Conservation (phyloP, 2,329 filamentous ascomycete species). For the Raffaelea albimanens region DNA sequence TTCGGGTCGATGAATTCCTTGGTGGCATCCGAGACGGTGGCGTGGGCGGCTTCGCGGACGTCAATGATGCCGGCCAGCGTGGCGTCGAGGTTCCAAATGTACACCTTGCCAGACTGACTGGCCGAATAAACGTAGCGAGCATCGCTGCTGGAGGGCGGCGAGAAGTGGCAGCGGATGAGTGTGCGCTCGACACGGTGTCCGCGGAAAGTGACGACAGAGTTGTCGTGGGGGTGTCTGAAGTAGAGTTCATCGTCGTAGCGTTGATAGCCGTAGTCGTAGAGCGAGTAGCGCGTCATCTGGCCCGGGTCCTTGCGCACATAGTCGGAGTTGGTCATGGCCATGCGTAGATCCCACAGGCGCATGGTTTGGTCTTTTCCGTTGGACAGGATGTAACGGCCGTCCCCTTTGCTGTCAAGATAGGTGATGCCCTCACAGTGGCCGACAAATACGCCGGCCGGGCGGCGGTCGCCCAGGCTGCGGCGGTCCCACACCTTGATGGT, state of each 20-base stretch:
- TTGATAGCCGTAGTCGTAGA: conserved; percentile 70
- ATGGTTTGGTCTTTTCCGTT: conserved; percentile 96
- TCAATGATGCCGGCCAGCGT: conserved; percentile 71
- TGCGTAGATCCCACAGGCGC: conserved; percentile 93
- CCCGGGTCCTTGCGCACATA: conserved; percentile 48
- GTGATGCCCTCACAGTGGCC: conserved; percentile 59
- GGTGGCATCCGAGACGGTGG: background rate
- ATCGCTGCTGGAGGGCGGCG: conserved; percentile 74
- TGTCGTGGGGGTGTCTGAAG: conserved; percentile 72
- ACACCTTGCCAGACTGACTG: conserved; percentile 80
- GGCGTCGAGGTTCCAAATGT: conserved; percentile 84
- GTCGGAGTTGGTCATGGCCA: conserved; percentile 67
- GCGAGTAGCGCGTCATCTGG: conserved; percentile 52
- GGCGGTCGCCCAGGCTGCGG: conserved; percentile 77
- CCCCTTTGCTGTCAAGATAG: conserved; percentile 61
- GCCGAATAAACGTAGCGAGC: conserved; percentile 90
- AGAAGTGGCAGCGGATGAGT: conserved; percentile 91
- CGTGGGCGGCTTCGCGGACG: conserved; percentile 57
- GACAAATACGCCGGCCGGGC: conserved; percentile 57
- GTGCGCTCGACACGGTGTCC: conserved; percentile 85
- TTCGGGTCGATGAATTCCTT: background rate
- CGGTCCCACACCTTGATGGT: conserved; percentile 96
- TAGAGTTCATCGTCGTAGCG: conserved; percentile 56
- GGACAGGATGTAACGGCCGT: conserved; percentile 74
- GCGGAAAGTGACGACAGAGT: conserved; percentile 85